phyloP scores from a whole-genome alignment of 2,329 filamentous ascomycete species.

The Tolypocladium album region DNA sequence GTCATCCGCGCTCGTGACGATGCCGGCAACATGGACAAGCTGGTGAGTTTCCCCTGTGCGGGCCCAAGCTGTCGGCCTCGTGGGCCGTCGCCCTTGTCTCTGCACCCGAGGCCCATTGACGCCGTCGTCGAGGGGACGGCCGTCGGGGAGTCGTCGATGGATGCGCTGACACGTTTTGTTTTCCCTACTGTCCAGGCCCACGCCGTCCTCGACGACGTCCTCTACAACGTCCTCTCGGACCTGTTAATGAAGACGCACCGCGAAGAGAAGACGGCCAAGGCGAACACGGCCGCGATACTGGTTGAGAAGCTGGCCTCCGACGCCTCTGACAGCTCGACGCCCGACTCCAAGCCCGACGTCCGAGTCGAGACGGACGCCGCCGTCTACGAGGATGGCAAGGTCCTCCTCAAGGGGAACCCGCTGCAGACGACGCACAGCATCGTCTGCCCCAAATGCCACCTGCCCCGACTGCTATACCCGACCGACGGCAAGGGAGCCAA shows the following conservation, averaged over 20 bases:
- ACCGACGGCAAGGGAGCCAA: slow-evolving; percentile 57
- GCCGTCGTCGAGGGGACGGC: background rate
- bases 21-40: slow-evolving; percentile 42
- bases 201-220: slow-evolving; percentile 60
- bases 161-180: background rate
- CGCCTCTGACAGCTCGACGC: slow-evolving; percentile 39
- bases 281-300: slow-evolving; percentile 51
- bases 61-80: background rate
- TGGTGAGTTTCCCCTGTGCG: slow-evolving; percentile 36
- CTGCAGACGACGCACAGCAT: slow-evolving; percentile 62
- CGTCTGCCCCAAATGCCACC: slow-evolving; percentile 62
- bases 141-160: background rate
- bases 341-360: slow-evolving; percentile 44
- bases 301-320: slow-evolving; percentile 52
- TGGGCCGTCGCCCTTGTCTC: background rate
- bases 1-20: slow-evolving; percentile 43
- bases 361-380: slow-evolving; percentile 57
- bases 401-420: slow-evolving; percentile 61
- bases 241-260: slow-evolving; percentile 65
- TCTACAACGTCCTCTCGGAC: slow-evolving; percentile 70
- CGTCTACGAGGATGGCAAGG: slow-evolving; percentile 58
- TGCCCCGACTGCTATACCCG: slow-evolving; percentile 63
- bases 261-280: slow-evolving; percentile 66
- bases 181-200: slow-evolving; percentile 36
- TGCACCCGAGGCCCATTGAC: background rate